Conservation (phyloP, 2,329 filamentous ascomycete species). For the Bipolaris oryzae region DNA sequence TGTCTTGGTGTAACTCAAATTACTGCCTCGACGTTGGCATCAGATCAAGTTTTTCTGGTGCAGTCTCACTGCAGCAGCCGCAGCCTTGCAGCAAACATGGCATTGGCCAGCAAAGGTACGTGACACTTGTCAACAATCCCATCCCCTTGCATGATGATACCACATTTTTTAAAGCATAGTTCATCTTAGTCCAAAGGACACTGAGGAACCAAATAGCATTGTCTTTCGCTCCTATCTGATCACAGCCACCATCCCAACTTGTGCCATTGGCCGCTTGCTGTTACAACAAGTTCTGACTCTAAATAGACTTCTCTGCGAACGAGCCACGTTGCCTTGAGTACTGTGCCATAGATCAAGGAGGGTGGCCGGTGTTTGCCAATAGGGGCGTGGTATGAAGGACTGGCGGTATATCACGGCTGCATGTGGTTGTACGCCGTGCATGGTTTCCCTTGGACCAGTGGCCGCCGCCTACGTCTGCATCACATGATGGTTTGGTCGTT, state of each 20-base stretch:
- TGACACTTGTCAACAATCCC: conserved; percentile 13
- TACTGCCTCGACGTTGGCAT: conserved; percentile 1
- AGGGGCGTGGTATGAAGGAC: not conserved
- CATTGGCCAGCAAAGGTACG: conserved; percentile 29
- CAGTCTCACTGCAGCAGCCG: not conserved
- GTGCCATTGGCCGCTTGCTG: not conserved
- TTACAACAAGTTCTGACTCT: conserved; percentile 12
- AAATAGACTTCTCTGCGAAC: conserved; percentile 3
- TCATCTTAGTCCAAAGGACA: conserved; percentile 49
- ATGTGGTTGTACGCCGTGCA: conserved; percentile 7
- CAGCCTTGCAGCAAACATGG: not conserved
- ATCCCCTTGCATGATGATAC: conserved; percentile 44
- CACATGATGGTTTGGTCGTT: conserved; percentile 14
- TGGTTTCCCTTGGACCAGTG: conserved; percentile 8
- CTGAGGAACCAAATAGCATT: conserved; percentile 50
- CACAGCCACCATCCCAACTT: not conserved
- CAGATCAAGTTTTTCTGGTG: not conserved
- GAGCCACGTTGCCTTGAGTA: not conserved
- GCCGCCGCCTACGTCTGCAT: conserved; percentile 24
- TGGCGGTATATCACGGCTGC: conserved; percentile 3
- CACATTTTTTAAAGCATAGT: conserved; percentile 51
- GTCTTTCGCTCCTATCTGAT: conserved; percentile 55
- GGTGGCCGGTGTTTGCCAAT: conserved; percentile 1
- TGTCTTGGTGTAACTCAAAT: conserved; percentile 1
- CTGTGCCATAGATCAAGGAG: not conserved